Percentiles rank a stretch among this genome's conserved stretches.
phyloP scores from a whole-genome alignment of 2,329 filamentous ascomycete genomes.

The Bipolaris zeicola region DNA sequence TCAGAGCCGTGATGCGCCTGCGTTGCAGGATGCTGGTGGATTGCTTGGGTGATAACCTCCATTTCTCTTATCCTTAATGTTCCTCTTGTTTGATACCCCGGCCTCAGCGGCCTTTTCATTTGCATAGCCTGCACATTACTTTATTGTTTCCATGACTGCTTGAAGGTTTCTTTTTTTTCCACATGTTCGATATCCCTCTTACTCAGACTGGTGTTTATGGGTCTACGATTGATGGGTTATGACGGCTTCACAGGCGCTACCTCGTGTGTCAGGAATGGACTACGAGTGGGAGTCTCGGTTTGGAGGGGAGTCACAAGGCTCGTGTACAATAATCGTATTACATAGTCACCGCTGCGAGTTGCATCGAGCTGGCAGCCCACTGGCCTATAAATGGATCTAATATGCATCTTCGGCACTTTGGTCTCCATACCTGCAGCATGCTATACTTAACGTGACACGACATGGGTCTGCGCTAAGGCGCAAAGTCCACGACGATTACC shows the following conservation, averaged over 20 bases:
- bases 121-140: constrained; percentile 27
- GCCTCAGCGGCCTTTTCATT: constrained; percentile 27
- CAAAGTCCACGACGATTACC: constrained; percentile 5
- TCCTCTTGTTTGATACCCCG: constrained; percentile 43
- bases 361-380: constrained; percentile 18
- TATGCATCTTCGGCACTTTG: constrained; percentile 17
- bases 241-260: constrained; percentile 1
- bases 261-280: background rate
- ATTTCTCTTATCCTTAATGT: constrained; percentile 20
- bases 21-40: constrained; percentile 42
- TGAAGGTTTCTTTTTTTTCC: constrained; percentile 4
- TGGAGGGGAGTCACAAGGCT: constrained; percentile 4
- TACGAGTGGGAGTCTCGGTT: background rate
- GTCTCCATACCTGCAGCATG: background rate
- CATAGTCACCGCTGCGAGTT: constrained; percentile 11
- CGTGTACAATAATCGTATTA: constrained; percentile 4
- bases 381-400: constrained; percentile 16
- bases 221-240: constrained; percentile 23
- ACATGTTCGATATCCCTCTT: constrained; percentile 28
- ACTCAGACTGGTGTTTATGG: constrained; percentile 23
- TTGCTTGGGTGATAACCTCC: constrained; percentile 31
- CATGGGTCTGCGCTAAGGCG: constrained; percentile 1
- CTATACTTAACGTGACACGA: background rate
- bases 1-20: constrained; percentile 31
- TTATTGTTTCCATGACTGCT: constrained; percentile 15